Evolutionary conservation across 106 monocot genomes (phyloP).

Genomic region (Acorus gramineus): DNA sequence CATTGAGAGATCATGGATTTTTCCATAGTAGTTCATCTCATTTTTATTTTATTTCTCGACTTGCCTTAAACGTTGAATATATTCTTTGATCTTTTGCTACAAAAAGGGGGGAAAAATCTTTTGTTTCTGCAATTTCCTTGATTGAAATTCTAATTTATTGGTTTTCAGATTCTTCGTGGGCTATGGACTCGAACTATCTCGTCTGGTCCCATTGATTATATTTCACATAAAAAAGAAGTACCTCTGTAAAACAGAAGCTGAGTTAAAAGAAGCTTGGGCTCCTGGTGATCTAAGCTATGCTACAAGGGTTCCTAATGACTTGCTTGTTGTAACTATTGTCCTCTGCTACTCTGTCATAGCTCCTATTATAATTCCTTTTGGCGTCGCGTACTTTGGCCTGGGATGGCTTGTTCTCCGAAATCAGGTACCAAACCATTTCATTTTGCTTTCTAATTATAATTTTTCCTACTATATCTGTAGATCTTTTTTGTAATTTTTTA

Average conservation of each 20-base stretch:
- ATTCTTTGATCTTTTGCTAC: too few species aligned
- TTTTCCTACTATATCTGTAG: background rate
- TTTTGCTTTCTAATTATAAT: background rate
- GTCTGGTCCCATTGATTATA: slow-evolving; percentile 70
- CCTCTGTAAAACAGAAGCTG: slow-evolving; percentile 86
- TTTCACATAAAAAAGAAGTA: slow-evolving; percentile 83
- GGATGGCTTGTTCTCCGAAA: slow-evolving; percentile 82
- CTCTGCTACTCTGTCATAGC: slow-evolving; percentile 96
- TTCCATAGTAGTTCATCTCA: too few species aligned
- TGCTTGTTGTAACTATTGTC: slow-evolving; percentile 82
- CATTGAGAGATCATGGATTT: too few species aligned
- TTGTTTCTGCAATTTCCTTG: too few species aligned
- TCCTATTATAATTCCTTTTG: slow-evolving; percentile 88
- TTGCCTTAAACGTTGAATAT: too few species aligned
- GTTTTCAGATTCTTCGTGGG: slow-evolving; percentile 79
- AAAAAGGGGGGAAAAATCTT: too few species aligned
- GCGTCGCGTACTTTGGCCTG: slow-evolving; percentile 70
- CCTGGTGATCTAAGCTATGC: slow-evolving; percentile 71
- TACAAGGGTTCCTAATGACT: slow-evolving; percentile 82
- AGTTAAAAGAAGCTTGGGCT: slow-evolving; percentile 84
- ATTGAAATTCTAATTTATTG: too few species aligned
- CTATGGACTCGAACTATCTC: slow-evolving; percentile 92
- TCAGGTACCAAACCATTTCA: slow-evolving; percentile 31
- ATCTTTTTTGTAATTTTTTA: background rate
- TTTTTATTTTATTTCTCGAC: too few species aligned